phyloP scores from a whole-genome alignment of 257 asterid genomes.

The Plantago elongata region DNA sequence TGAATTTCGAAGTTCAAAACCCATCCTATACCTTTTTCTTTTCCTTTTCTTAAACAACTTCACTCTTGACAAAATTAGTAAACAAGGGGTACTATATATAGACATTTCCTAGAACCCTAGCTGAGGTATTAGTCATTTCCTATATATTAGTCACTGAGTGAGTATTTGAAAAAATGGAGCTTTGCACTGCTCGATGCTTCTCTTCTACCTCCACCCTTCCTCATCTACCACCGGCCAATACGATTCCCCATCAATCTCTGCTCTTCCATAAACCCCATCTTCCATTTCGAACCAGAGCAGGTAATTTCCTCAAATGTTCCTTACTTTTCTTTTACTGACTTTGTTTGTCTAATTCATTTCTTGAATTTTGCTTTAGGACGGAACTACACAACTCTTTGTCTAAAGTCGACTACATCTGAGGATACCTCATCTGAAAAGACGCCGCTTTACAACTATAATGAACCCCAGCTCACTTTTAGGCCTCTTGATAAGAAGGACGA shows the following conservation, averaged over 20 bases:
- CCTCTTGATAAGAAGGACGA: slow-evolving; percentile 11
- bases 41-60: too few relatives aligned
- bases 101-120: slow-evolving; percentile 12
- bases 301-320: neutral
- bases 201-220: slow-evolving; percentile 14
- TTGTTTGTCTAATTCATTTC: slow-evolving; percentile 1
- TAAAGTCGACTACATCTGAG: slow-evolving; percentile 26
- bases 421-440: slow-evolving; percentile 24
- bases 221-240: slow-evolving; percentile 13
- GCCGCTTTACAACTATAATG: slow-evolving; percentile 9
- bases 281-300: slow-evolving; percentile 17
- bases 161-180: slow-evolving; percentile 42
- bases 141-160: too few relatives aligned
- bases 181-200: slow-evolving; percentile 39
- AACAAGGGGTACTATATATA: neutral
- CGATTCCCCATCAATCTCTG: slow-evolving; percentile 11
- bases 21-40: too few relatives aligned
- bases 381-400: slow-evolving; percentile 18
- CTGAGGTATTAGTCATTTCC: neutral
- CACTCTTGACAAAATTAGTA: too few relatives aligned
- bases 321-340: neutral
- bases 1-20: too few relatives aligned
- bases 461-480: slow-evolving; percentile 11
- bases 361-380: neutral
- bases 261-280: slow-evolving; percentile 12